A percentile compares a stretch with the other conserved stretches of the same genome.
These are phyloP conservation scores for Blastocystis sp. DNA, from an alignment of 352 stramenopile species.

Conservation along the genomic window DNA sequence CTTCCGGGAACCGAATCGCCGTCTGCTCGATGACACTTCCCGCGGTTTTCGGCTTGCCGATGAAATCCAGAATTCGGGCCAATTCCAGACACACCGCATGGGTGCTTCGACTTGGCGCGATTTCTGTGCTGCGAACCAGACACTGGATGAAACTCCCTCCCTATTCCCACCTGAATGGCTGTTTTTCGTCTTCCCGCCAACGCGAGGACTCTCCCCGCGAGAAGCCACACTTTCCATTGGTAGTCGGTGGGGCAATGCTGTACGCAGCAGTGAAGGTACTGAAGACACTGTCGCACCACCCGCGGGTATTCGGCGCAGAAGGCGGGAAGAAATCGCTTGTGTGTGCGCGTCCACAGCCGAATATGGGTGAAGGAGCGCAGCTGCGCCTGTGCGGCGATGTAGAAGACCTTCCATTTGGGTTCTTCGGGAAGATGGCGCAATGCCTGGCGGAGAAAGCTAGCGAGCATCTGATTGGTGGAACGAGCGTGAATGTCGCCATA, in stretches of 20 bases:
- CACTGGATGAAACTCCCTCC: neutral
- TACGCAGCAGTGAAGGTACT: neutral
- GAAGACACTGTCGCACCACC: neutral
- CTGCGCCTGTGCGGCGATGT: neutral
- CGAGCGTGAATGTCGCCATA: neutral
- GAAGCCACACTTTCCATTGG: slow-evolving; percentile 31
- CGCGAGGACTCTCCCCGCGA: neutral
- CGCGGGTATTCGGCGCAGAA: neutral
- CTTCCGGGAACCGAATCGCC: neutral
- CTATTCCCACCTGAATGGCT: neutral
- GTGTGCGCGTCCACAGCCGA: neutral
- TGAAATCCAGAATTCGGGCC: slow-evolving; percentile 37
- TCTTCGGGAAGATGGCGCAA: neutral
- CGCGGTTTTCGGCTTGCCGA: neutral
- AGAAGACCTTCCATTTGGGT: neutral
- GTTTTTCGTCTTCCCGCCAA: neutral
- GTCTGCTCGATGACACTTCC: neutral
- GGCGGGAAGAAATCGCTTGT: neutral
- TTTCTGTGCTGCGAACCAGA: slow-evolving; percentile 17
- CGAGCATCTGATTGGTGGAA: neutral
- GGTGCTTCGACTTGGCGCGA: neutral
- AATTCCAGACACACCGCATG: slow-evolving; percentile 25
- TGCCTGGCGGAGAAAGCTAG: neutral
- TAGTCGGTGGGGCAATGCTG: neutral
- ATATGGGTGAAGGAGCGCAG: neutral